Evolutionary conservation across 73 alveolate species (phyloP).

Genomic region (Tetrahymena elliotti): DNA sequence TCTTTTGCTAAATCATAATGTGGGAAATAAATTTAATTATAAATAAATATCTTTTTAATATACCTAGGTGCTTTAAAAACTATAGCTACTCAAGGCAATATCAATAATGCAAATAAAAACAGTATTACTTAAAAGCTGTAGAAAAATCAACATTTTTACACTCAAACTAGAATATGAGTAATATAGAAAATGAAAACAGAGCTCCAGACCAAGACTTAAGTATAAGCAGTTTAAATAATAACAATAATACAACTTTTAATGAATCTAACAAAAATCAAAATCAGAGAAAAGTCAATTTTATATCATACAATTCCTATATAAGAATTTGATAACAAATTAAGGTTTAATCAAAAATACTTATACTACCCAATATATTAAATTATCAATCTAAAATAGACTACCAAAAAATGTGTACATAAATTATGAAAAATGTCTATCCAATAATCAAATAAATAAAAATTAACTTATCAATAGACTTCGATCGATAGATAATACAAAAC

Average conservation of each 20-base stretch:
- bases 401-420: not conserved
- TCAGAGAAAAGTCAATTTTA: not conserved
- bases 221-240: not conserved
- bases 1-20: not conserved
- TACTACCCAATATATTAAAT: too few relatives aligned
- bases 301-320: not conserved
- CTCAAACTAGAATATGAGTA: not conserved
- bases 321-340: not conserved
- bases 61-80: not conserved
- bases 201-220: not conserved
- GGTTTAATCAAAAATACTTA: not conserved
- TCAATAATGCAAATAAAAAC: not conserved
- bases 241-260: not conserved
- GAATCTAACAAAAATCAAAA: not conserved
- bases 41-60: not conserved
- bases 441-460: too few relatives aligned
- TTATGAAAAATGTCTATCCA: too few relatives aligned
- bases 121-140: not conserved
- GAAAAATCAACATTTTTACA: not conserved
- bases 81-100: not conserved
- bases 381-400: not conserved
- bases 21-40: not conserved
- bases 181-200: not conserved
- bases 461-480: too few relatives aligned
- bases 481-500: too few relatives aligned